Conservation (phyloP, 805 yeast species). For the Yarrowia sp. region DNA sequence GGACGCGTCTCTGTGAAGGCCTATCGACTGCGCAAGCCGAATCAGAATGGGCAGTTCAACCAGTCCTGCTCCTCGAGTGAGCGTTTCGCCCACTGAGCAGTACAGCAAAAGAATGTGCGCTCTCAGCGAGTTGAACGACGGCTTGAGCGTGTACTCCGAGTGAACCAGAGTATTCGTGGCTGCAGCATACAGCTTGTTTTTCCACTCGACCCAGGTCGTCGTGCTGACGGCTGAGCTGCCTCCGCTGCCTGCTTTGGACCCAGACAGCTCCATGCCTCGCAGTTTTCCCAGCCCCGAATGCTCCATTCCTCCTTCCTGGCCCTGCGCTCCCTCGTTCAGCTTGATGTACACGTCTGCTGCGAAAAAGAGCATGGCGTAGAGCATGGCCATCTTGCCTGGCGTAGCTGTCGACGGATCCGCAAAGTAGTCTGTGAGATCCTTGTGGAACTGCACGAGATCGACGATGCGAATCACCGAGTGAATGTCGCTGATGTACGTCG, state of each 20-base stretch:
- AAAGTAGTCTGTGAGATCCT: not conserved
- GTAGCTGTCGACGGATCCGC: not conserved
- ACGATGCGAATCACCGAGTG: slow-evolving; percentile 15
- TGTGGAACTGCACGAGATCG: not conserved
- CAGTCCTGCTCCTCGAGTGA: not conserved
- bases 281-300: not conserved
- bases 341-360: slow-evolving; percentile 19
- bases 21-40: slow-evolving; percentile 15
- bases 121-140: slow-evolving; percentile 6
- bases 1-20: slow-evolving; percentile 5
- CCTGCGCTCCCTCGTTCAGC: not conserved
- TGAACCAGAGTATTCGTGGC: not conserved
- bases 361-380: slow-evolving; percentile 12
- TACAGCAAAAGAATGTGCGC: not conserved
- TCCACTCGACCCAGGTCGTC: not conserved
- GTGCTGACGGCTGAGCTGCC: not conserved
- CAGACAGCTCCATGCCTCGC: not conserved
- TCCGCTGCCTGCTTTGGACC: not conserved
- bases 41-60: slow-evolving; percentile 12
- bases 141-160: not conserved
- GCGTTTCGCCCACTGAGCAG: slow-evolving; percentile 14
- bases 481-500: slow-evolving; percentile 3
- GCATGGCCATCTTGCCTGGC: not conserved
- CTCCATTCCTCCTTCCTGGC: not conserved
- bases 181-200: not conserved